Conservation (phyloP, 2,329 filamentous ascomycete species). For the Trichoderma sp. region DNA sequence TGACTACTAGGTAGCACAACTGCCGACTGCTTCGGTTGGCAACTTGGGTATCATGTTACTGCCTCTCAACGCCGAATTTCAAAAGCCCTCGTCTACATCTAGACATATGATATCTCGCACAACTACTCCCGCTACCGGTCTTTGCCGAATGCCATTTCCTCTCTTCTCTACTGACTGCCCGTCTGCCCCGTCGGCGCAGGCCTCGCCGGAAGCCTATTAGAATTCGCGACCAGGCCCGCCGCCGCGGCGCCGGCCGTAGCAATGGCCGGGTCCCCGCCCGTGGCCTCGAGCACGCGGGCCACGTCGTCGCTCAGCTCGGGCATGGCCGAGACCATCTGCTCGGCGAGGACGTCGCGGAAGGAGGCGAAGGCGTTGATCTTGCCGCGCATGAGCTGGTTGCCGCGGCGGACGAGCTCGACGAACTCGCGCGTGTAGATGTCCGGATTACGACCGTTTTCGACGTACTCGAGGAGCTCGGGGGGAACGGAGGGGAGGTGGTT, state of each 20-base stretch:
- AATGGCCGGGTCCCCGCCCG: constrained; percentile 32
- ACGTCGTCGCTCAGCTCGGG: constrained; percentile 58
- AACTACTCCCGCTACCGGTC: not conserved
- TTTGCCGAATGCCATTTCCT: not conserved
- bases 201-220: constrained; percentile 1
- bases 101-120: not conserved
- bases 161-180: not conserved
- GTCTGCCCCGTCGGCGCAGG: constrained; percentile 4
- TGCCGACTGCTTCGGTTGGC: not conserved
- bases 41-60: constrained; percentile 4
- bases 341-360: constrained; percentile 61
- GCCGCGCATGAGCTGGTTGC: constrained; percentile 65
- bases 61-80: constrained; percentile 7
- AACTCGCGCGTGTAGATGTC: constrained; percentile 74
- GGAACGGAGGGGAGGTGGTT: constrained; percentile 52
- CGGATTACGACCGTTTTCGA: constrained; percentile 68
- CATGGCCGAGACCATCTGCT: constrained; percentile 55
- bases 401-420: constrained; percentile 62
- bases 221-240: not conserved
- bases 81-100: not conserved
- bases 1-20: not conserved
- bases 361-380: constrained; percentile 59
- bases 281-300: constrained; percentile 47
- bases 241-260: not conserved
- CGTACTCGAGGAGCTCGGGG: constrained; percentile 63